Evolutionary conservation across 2,329 filamentous ascomycete species (phyloP).

Genomic region (Botryotinia calthae): DNA sequence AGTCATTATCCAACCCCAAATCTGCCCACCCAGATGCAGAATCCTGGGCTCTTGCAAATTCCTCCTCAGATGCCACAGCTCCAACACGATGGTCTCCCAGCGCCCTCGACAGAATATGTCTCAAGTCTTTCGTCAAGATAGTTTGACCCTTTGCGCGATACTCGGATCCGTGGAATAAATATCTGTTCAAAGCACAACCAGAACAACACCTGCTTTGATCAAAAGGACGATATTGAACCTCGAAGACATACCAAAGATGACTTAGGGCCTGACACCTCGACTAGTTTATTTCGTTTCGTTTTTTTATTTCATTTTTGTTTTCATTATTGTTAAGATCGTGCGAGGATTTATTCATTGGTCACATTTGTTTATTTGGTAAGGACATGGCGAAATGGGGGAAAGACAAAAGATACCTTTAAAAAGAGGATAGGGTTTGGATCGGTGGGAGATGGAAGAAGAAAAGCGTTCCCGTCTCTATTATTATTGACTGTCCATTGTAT

Average conservation of each 20-base stretch:
- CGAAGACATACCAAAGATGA: background rate
- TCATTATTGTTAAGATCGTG: background rate
- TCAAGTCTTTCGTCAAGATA: background rate
- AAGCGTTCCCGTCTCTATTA: background rate
- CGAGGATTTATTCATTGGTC: background rate
- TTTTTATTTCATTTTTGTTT: background rate
- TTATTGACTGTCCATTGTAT: background rate
- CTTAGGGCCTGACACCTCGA: background rate
- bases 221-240: background rate
- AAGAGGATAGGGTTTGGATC: background rate
- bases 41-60: background rate
- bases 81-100: background rate
- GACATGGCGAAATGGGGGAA: background rate
- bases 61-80: background rate
- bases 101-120: conserved; percentile 3
- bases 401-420: conserved; percentile 13
- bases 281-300: background rate
- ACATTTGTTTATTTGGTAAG: background rate
- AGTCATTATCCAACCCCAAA: background rate
- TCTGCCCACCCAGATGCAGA: background rate
- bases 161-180: background rate
- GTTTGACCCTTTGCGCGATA: background rate
- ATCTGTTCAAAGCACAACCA: background rate
- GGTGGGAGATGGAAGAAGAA: background rate
- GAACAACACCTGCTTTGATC: background rate